Conservation (phyloP, 2,329 filamentous ascomycete species). For the Hyphodiscus sp. region DNA sequence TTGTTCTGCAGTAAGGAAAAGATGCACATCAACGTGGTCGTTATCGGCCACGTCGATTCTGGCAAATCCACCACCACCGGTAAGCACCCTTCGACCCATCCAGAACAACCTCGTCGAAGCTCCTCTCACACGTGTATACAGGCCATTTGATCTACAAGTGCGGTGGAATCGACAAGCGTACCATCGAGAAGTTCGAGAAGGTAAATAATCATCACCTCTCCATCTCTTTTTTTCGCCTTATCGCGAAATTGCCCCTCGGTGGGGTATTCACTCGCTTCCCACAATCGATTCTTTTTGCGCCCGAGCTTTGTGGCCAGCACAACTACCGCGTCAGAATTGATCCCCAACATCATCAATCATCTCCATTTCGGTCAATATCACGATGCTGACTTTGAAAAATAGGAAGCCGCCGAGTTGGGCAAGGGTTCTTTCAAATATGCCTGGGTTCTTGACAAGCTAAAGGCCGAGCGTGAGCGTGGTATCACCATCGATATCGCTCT, state of each 20-base stretch:
- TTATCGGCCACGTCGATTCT: slow-evolving; percentile 99
- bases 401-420: slow-evolving; percentile 98
- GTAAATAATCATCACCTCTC: slow-evolving; percentile 43
- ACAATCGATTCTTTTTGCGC: slow-evolving; percentile 21
- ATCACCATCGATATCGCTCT: slow-evolving; percentile 99
- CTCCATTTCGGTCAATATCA: slow-evolving; percentile 14
- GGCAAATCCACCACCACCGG: slow-evolving; percentile 96
- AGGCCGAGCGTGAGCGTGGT: slow-evolving; percentile 99
- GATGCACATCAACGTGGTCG: slow-evolving; percentile 95
- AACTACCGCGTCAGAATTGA: slow-evolving; percentile 9
- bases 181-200: slow-evolving; percentile 99
- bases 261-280: slow-evolving; percentile 23
- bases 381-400: slow-evolving; percentile 17
- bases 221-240: slow-evolving; percentile 16
- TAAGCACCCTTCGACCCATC: slow-evolving; percentile 41
- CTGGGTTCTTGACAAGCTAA: slow-evolving; percentile 99
- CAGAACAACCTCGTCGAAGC: slow-evolving; percentile 4
- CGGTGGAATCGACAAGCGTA: slow-evolving; percentile 99
- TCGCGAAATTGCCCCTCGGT: slow-evolving; percentile 28
- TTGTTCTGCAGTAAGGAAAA: slow-evolving; percentile 73
- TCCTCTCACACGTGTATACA: slow-evolving; percentile 35
- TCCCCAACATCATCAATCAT: slow-evolving; percentile 5
- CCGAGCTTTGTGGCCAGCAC: slow-evolving; percentile 10
- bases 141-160: slow-evolving; percentile 99
- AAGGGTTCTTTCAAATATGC: slow-evolving; percentile 99